Evolutionary conservation across 2,329 filamentous ascomycete genomes (phyloP).

Genomic region (Paraphaeosphaeria minitans): DNA sequence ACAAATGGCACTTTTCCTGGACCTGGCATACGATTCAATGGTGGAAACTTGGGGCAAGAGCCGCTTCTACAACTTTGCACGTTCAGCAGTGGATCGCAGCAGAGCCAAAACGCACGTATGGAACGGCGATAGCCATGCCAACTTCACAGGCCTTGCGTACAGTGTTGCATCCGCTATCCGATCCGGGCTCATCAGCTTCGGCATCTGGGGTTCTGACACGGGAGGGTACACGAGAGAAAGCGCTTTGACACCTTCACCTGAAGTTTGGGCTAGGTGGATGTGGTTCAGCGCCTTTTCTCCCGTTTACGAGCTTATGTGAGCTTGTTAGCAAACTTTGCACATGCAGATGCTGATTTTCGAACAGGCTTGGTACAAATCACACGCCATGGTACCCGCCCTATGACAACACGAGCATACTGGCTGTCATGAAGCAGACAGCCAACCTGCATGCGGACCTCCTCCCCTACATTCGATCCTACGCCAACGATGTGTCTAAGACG

Average conservation of each 20-base stretch:
- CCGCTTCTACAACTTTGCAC: slow-evolving; percentile 44
- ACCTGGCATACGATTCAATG: slow-evolving; percentile 43
- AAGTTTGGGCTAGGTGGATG: slow-evolving; percentile 48
- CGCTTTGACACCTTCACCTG: slow-evolving; percentile 31
- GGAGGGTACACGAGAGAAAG: slow-evolving; percentile 40
- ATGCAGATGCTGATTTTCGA: neutral
- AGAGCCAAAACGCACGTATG: slow-evolving; percentile 39
- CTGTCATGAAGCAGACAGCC: slow-evolving; percentile 38
- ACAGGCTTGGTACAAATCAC: slow-evolving; percentile 37
- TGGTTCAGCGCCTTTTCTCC: slow-evolving; percentile 47
- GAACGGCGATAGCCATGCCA: slow-evolving; percentile 45
- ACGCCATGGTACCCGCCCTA: slow-evolving; percentile 46
- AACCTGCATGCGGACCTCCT: slow-evolving; percentile 40
- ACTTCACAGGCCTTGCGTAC: slow-evolving; percentile 42
- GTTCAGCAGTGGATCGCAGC: slow-evolving; percentile 41
- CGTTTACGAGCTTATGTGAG: slow-evolving; percentile 42
- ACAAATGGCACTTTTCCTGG: slow-evolving; percentile 40
- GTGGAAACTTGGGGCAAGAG: slow-evolving; percentile 33
- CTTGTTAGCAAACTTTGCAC: neutral
- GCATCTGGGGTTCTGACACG: slow-evolving; percentile 43
- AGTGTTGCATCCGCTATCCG: slow-evolving; percentile 41
- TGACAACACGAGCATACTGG: slow-evolving; percentile 28
- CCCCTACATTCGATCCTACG: slow-evolving; percentile 43
- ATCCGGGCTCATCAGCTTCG: slow-evolving; percentile 40
- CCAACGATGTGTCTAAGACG: slow-evolving; percentile 32